Evolutionary conservation across 1,139 yeast species (phyloP), one percentile per base, ranked within the genome.

Genomic region (Nadsonia starkeyi-henricii): DNA sequence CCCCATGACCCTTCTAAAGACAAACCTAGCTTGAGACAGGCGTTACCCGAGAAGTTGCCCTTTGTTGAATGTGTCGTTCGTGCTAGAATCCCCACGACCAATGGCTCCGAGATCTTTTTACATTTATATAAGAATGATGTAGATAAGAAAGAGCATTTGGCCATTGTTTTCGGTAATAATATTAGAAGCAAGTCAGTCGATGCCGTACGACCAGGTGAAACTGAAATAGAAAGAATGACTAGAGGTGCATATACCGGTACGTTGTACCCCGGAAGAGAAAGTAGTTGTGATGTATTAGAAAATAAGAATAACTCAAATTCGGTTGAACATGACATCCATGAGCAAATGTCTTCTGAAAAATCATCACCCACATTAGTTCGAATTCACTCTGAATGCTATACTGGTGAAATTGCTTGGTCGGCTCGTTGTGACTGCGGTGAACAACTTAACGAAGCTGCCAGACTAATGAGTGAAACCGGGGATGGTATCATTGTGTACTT

Each of bases 381-480:
- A 53, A 88, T 93, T 55, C 99, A 93, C 62, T 85, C 95, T 4
- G 99, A 93, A 63, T 93, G 98, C 65, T 93, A 91, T 67, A 93
- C 99, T 0, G 98, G 98, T 7, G 99, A 93, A 63, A 91, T 96
- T 1, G 97, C 97, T 13, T 93, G 98, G 96, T 80, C 93, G 51
- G 97, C 98, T 2, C 75, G 99, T 49, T 93, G 98, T 65, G 98
- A 93, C 66, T 93, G 99, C 67, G 99, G 98, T 15, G 98, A 93
- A 65, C 98, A 93, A 69, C 85, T 93, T 58, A 96, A 91, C 65
- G 96, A 93, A 65, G 97, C 98, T 1, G 98, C 97, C 8, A 74
- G 94, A 53, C 68, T 85, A 44, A 91, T 93, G 89, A 95, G 95
- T 3, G 70, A 74, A 48, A 73, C 72, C 44, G 96, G 96, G 17